Percentiles rank a stretch among this genome's conserved stretches.
These are phyloP conservation scores for Prunus mongolica DNA, from an alignment of 306 rosid genomes.

Conservation along the genomic window DNA sequence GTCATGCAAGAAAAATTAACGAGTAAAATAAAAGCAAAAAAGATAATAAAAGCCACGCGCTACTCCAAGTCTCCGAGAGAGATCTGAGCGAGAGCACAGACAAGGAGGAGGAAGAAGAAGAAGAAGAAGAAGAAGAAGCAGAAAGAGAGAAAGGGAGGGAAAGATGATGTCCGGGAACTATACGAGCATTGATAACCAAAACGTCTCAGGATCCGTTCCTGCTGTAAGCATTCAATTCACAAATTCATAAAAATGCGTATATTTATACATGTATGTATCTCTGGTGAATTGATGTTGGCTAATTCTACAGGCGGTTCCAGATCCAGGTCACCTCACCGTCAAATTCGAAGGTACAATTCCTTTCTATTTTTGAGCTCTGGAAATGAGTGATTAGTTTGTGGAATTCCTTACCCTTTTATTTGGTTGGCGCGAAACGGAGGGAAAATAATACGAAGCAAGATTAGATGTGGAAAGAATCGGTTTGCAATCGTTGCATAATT, in stretches of 20 bases:
- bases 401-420: not conserved
- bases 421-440: slow-evolving; percentile 7
- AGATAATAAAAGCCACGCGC: slow-evolving; percentile 14
- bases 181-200: slow-evolving; percentile 63
- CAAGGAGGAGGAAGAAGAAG: not conserved
- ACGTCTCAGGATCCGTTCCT: slow-evolving; percentile 84
- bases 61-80: not conserved
- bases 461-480: not conserved
- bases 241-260: not conserved
- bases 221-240: slow-evolving; percentile 45
- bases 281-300: not conserved
- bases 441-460: not conserved
- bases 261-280: not conserved
- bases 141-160: not conserved
- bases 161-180: slow-evolving; percentile 94
- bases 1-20: not conserved
- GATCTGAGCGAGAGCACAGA: not conserved
- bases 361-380: not conserved
- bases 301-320: slow-evolving; percentile 70
- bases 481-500: not conserved
- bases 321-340: slow-evolving; percentile 65
- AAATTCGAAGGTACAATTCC: slow-evolving; percentile 55
- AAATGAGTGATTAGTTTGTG: not conserved
- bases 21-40: not conserved
- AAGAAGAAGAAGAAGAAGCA: not conserved